A percentile compares a stretch with the other conserved stretches of the same genome.
phyloP scores from a whole-genome alignment of 345 rosid genomes.

The Gossypium herbaceum region DNA sequence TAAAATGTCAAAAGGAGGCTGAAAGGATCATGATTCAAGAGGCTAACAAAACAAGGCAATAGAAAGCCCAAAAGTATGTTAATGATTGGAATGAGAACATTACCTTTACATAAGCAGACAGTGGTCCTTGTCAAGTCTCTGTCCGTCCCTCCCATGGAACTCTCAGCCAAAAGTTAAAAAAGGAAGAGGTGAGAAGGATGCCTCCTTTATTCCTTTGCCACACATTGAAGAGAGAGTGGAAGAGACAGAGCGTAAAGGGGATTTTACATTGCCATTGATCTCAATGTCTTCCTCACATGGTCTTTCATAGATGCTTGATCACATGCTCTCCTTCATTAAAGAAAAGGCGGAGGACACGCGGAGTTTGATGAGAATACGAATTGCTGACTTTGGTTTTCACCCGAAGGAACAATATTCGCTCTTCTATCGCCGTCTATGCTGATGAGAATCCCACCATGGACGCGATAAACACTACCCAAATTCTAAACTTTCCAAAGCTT shows the following conservation, averaged over 20 bases:
- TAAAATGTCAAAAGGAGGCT: neutral
- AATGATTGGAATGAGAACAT: conserved; percentile 21
- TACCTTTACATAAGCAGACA: conserved; percentile 22
- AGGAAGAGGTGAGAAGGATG: conserved; percentile 19
- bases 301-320: conserved; percentile 22
- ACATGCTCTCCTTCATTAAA: conserved; percentile 24
- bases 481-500: neutral
- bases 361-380: conserved; percentile 26
- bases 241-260: conserved; percentile 7
- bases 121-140: conserved; percentile 8
- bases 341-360: conserved; percentile 15
- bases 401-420: conserved; percentile 27
- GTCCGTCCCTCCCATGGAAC: conserved; percentile 9
- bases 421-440: conserved; percentile 20
- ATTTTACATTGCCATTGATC: neutral
- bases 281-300: conserved; percentile 11
- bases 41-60: conserved; percentile 11
- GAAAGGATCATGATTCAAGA: conserved; percentile 3
- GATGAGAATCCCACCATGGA: conserved; percentile 27
- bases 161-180: conserved; percentile 3
- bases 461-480: conserved; percentile 20
- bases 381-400: conserved; percentile 18
- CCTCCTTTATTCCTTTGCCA: conserved; percentile 23
- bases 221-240: conserved; percentile 6
- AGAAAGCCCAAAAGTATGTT: neutral